A percentile compares a stretch with the other conserved stretches of the same genome.
These are phyloP conservation scores for Cryphonectria carpinicola DNA, from an alignment of 2,329 filamentous ascomycete species.

Conservation along the genomic window DNA sequence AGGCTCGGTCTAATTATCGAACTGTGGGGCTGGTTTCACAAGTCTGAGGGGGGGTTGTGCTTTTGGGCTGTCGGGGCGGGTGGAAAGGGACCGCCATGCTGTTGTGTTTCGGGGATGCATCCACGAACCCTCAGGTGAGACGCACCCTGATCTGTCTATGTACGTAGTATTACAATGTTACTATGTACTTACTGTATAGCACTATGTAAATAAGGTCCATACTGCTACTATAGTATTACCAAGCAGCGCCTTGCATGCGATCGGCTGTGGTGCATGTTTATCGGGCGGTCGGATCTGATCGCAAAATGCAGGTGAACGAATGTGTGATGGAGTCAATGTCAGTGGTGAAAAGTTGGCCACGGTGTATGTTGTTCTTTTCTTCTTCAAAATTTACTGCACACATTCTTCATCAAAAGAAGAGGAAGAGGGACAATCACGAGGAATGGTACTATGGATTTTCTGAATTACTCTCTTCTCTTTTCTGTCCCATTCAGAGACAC, in stretches of 20 bases:
- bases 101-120: background rate
- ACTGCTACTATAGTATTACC: background rate
- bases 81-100: background rate
- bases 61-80: background rate
- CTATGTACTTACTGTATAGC: too few species aligned
- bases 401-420: background rate
- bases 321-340: background rate
- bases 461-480: too few species aligned
- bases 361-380: background rate
- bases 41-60: background rate
- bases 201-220: background rate
- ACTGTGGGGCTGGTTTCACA: background rate
- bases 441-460: background rate
- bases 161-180: too few species aligned
- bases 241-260: background rate
- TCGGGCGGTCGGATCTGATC: background rate
- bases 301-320: background rate
- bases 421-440: background rate
- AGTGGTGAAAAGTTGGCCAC: background rate
- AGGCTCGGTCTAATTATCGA: background rate
- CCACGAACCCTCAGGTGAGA: background rate
- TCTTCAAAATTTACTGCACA: background rate
- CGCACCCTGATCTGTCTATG: background rate
- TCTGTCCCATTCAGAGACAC: background rate
- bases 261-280: background rate